Conservation (phyloP, 441 rosid genomes). For the Iberis amara region DNA sequence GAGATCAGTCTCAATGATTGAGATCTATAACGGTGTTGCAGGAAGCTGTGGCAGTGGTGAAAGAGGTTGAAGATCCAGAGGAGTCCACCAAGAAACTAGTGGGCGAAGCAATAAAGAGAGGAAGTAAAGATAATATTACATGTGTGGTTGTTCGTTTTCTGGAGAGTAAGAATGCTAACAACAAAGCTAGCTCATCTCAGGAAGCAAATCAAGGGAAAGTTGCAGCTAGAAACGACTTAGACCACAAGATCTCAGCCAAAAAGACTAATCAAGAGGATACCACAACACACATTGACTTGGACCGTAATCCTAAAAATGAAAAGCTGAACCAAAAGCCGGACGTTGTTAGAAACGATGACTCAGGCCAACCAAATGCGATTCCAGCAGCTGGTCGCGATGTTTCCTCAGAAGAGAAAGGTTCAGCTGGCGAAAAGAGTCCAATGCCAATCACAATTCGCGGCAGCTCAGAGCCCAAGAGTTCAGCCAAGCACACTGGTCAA, state of each 20-base stretch:
- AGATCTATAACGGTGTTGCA: conserved; percentile 22
- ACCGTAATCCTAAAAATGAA: neutral
- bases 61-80: conserved; percentile 67
- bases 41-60: conserved; percentile 80
- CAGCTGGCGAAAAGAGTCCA: conserved; percentile 3
- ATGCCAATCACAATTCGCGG: neutral
- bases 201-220: neutral
- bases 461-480: conserved; percentile 18
- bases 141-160: conserved; percentile 77
- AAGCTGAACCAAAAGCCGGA: conserved; percentile 2
- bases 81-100: conserved; percentile 65
- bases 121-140: conserved; percentile 87
- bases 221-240: conserved; percentile 1
- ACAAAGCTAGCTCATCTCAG: neutral
- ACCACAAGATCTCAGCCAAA: conserved; percentile 16
- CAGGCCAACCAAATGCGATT: neutral
- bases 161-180: conserved; percentile 8
- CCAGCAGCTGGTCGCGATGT: neutral
- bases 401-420: conserved; percentile 16
- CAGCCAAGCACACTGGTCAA: conserved; percentile 6
- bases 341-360: neutral
- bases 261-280: conserved; percentile 19
- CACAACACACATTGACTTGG: neutral
- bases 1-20: too few species aligned
- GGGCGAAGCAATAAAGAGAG: conserved; percentile 72